phyloP scores from a whole-genome alignment of 2,329 filamentous ascomycete species.

The Talaromyces sp. region DNA sequence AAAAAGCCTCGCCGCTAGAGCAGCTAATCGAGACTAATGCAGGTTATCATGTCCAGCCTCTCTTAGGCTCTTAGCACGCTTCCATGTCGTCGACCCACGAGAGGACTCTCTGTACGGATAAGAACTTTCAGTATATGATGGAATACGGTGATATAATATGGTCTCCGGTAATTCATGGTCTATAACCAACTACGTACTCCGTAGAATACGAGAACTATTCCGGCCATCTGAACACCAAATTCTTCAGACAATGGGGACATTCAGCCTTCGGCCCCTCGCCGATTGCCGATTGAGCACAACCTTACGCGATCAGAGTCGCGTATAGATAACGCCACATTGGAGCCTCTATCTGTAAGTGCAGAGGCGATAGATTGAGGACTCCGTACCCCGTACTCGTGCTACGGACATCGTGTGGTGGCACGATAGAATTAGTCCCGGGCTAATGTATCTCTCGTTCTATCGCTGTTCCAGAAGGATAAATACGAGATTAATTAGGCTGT shows the following conservation, averaged over 20 bases:
- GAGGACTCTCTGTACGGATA: too few relatives aligned
- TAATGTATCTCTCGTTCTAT: constrained; percentile 7
- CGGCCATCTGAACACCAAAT: too few relatives aligned
- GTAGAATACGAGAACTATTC: too few relatives aligned
- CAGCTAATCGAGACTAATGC: constrained; percentile 2
- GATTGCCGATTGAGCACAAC: neutral
- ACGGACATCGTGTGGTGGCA: neutral
- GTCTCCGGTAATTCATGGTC: too few relatives aligned
- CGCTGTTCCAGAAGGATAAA: constrained; percentile 9
- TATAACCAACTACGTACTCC: too few relatives aligned
- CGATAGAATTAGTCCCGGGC: neutral
- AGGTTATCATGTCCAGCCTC: neutral
- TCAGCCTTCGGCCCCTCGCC: too few relatives aligned
- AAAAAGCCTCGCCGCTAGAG: neutral
- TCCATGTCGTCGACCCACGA: too few relatives aligned
- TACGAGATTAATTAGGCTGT: neutral
- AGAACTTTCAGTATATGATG: too few relatives aligned
- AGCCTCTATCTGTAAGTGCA: neutral
- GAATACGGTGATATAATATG: too few relatives aligned
- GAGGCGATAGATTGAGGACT: too few relatives aligned
- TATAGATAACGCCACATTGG: neutral
- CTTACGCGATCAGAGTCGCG: neutral
- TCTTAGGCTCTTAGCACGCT: neutral
- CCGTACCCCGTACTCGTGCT: neutral
- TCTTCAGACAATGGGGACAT: too few relatives aligned